These are phyloP conservation scores for Lentinus brumalis DNA, from an alignment of 768 basidiomycete genomes.

Conservation along the genomic window DNA sequence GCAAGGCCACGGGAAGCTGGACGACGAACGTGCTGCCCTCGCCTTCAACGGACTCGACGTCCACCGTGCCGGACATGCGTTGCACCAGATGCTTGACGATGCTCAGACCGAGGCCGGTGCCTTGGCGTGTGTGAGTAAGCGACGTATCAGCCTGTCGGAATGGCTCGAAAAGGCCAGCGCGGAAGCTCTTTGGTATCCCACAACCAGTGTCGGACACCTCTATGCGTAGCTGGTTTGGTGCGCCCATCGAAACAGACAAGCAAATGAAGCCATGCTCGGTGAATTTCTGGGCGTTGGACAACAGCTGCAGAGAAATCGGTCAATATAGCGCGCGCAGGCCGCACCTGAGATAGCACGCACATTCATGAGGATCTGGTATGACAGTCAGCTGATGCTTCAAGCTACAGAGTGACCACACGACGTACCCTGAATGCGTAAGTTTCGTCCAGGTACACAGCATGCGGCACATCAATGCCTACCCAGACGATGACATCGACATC, in stretches of 20 bases:
- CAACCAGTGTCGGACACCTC: slow-evolving; percentile 30
- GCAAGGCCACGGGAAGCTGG: slow-evolving; percentile 25
- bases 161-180: slow-evolving; percentile 29
- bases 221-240: slow-evolving; percentile 20
- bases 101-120: slow-evolving; percentile 32
- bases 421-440: slow-evolving; percentile 31
- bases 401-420: not conserved
- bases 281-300: slow-evolving; percentile 33
- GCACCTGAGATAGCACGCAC: slow-evolving; percentile 12
- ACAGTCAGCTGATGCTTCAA: not conserved
- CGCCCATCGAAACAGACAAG: slow-evolving; percentile 21
- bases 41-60: slow-evolving; percentile 29
- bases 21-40: slow-evolving; percentile 30
- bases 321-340: not conserved
- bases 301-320: slow-evolving; percentile 15
- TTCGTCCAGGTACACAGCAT: slow-evolving; percentile 29
- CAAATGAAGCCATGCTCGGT: slow-evolving; percentile 31
- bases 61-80: slow-evolving; percentile 31
- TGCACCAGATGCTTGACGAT: slow-evolving; percentile 34
- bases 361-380: slow-evolving; percentile 29
- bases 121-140: slow-evolving; percentile 27
- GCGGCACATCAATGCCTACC: slow-evolving; percentile 25
- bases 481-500: slow-evolving; percentile 29
- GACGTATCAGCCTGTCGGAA: slow-evolving; percentile 33
- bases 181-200: slow-evolving; percentile 31